phyloP scores from a whole-genome alignment of 1,284 basidiomycete genomes.

The Leccinum subfulvum region DNA sequence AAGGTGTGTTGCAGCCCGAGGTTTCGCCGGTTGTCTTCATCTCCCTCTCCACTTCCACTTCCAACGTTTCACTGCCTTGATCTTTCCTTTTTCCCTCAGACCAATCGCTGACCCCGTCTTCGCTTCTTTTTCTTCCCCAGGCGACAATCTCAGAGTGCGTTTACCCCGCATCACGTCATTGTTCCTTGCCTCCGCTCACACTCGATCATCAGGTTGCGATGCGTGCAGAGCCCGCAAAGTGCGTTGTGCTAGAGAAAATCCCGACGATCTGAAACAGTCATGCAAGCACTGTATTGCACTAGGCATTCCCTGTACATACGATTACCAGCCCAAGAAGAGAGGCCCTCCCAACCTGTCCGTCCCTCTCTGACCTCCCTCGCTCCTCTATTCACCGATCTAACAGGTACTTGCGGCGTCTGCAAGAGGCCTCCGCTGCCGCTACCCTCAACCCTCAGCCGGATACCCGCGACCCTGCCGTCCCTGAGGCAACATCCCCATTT shows the following conservation, averaged over 20 bases:
- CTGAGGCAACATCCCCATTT: conserved; percentile 48
- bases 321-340: conserved; percentile 88
- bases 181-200: conserved; percentile 13
- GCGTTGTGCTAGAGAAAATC: conserved; percentile 73
- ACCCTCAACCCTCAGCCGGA: conserved; percentile 35
- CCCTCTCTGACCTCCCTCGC: background rate
- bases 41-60: conserved; percentile 24
- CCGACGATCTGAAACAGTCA: conserved; percentile 68
- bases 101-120: conserved; percentile 20
- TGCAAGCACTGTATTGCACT: conserved; percentile 85
- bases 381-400: background rate
- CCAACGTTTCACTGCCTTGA: conserved; percentile 23
- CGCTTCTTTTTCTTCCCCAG: conserved; percentile 38
- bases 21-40: conserved; percentile 36
- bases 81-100: conserved; percentile 20
- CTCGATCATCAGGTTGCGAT: conserved; percentile 62
- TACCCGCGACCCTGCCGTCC: conserved; percentile 36
- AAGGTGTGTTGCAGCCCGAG: conserved; percentile 55
- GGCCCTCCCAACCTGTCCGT: conserved; percentile 86
- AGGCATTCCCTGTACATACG: conserved; percentile 82
- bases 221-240: conserved; percentile 83
- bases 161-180: conserved; percentile 16
- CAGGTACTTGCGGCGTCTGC: conserved; percentile 75
- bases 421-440: conserved; percentile 72
- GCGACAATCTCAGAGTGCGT: conserved; percentile 77